phyloP scores from a whole-genome alignment of 768 basidiomycete species.

The Kwoniella newhampshirensis region DNA sequence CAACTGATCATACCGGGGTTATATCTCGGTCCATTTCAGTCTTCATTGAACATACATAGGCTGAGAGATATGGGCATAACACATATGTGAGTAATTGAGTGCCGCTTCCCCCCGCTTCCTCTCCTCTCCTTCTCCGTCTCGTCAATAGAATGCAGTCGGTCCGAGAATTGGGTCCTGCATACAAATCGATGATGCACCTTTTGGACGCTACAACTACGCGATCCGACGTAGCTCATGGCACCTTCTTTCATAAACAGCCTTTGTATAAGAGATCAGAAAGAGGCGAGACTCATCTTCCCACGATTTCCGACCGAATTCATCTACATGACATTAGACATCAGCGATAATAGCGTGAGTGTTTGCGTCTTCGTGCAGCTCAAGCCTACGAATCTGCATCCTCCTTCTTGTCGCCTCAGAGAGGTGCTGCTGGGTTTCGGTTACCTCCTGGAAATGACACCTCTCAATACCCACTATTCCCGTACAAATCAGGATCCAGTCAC shows the following conservation, averaged over 20 bases:
- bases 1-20: conserved; percentile 50
- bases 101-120: too few species aligned
- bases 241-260: conserved; percentile 42
- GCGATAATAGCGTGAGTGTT: conserved; percentile 49
- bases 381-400: too few species aligned
- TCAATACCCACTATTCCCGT: too few species aligned
- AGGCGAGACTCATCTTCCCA: conserved; percentile 47
- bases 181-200: background rate
- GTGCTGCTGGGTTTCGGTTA: too few species aligned
- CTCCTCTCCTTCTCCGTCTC: background rate
- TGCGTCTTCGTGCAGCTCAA: too few species aligned
- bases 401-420: too few species aligned
- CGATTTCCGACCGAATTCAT: conserved; percentile 47
- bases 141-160: background rate
- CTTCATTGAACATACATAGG: conserved; percentile 32
- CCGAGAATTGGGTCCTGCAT: background rate
- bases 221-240: background rate
- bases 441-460: too few species aligned
- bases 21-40: conserved; percentile 52
- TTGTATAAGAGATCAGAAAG: conserved; percentile 48
- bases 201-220: too few species aligned
- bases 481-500: too few species aligned
- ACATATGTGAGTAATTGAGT: conserved; percentile 45
- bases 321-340: conserved; percentile 52
- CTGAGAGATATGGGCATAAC: conserved; percentile 48